Evolutionary conservation across 306 rosid genomes (phyloP), one percentile per base, ranked within the genome.

Genomic region (apple (Malus domestica)): DNA sequence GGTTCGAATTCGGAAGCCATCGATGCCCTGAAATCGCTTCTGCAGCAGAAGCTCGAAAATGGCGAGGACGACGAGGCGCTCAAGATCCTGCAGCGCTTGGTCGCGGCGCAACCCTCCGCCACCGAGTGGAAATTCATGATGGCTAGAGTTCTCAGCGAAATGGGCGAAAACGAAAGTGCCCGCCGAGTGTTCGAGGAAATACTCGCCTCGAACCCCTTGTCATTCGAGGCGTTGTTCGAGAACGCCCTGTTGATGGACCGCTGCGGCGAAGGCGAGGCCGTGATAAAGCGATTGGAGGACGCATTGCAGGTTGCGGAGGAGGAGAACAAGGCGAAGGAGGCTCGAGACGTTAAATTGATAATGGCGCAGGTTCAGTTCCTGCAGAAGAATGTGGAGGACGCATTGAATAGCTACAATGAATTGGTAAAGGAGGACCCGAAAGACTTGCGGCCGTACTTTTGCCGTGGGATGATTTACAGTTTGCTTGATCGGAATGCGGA

Each of bases 211-310:
- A 83, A 86, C 69, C 97, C 98, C 5, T 46, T 92, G 5, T 86
- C 89, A 0, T 92, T 89, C 38, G 98, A 94, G 81, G 97, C 95
- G 1, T 75, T 92, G 77, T 94, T 94, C 27, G 98, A 92, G 79
- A 94, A 94, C 35, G 93, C 97, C 8, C 60, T 92, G 78, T 76
- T 94, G 33, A 87, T 94, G 97, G 98, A 94, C 78, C 90, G 92
- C 42, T 68, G 73, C n/a, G 97, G 96, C 73, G 90, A 92, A 77
- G 90, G 95, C 2, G 93, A 87, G 65, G 88, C 87, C 0, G 95
- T 87, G 71, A 66, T 90, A n/a, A 68, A 73, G 77, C 84, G 90
- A 45, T 76, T 94, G 38, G 90, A 90, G 79, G 95, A 83, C 79
- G 97, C 96, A 35, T 64, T 92, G 81, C 80, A 69, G 54, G 76